Evolutionary conservation across 306 rosid species (phyloP).

Genomic region (Ormosia emarginata): DNA sequence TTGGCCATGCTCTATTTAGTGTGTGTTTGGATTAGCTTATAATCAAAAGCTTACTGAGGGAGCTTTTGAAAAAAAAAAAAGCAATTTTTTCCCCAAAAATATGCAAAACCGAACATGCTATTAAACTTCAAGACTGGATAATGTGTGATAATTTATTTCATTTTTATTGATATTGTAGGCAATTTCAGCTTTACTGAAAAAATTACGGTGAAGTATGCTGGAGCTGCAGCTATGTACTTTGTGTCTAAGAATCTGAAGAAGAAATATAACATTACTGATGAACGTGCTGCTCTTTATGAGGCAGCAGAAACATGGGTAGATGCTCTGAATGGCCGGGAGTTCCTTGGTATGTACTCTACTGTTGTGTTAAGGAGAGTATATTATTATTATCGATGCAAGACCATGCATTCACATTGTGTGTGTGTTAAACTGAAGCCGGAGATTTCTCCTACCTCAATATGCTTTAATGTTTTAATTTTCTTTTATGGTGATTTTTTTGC

Average conservation of each 20-base stretch:
- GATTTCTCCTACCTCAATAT: not conserved
- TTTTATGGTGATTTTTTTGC: not conserved
- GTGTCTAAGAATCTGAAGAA: constrained; percentile 93
- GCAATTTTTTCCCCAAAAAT: too few relatives aligned
- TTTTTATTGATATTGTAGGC: constrained; percentile 45
- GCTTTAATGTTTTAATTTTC: not conserved
- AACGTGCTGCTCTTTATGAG: constrained; percentile 89
- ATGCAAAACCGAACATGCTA: too few relatives aligned
- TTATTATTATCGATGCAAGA: not conserved
- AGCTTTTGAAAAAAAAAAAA: too few relatives aligned
- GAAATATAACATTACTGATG: constrained; percentile 93
- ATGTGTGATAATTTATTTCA: not conserved
- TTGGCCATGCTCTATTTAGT: constrained; percentile 2
- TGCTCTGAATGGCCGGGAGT: constrained; percentile 83
- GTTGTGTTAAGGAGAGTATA: not conserved
- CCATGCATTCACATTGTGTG: not conserved
- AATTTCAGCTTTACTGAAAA: constrained; percentile 78
- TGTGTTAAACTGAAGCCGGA: not conserved
- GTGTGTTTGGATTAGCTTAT: too few relatives aligned
- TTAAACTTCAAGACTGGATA: constrained; percentile 6
- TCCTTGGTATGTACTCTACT: constrained; percentile 63
- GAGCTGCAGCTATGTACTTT: constrained; percentile 97
- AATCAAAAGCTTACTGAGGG: too few relatives aligned
- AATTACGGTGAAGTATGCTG: constrained; percentile 82
- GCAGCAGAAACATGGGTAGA: constrained; percentile 97